Evolutionary conservation across 805 yeast species (phyloP), one percentile per base, ranked within the genome.

Genomic region (Saturnispora besseyi): DNA sequence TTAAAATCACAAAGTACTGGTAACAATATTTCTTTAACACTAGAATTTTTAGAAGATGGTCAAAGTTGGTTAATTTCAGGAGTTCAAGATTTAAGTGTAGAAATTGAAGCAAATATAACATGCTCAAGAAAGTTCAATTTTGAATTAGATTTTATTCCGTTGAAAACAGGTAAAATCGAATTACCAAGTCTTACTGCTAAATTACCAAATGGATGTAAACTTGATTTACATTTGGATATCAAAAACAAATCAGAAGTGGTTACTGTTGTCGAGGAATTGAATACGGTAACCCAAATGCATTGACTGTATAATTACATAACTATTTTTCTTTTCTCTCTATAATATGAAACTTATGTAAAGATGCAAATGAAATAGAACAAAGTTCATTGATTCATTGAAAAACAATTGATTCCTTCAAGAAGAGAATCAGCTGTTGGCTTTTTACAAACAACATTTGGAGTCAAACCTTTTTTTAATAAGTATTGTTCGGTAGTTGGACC

Each of bases 401-500:
- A 36, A 36, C 11, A 36, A 18, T 50, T 7, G 66, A 74, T 50
- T 62, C 79, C 42, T n/a, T 68, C 64, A 8, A 74, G 64, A 37
- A 89, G 66, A 3, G 84, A 72, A 2, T 55, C 57, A 0, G 96
- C 88, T 31, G 81, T 81, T 0, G 98, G 98, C 51, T 79, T 80
- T 5, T 66, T 65, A 3, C 96, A 82, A 3, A 84, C 84, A 1
- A 84, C 76, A 37, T 76, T 67, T 1, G 90, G 87, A 0, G 42
- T 55, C 3, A 91, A 62, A 0, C 79, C 82, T 18, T 76, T 71
- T 1, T 70, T 63, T 5, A 63, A 36, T 41, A 90, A 65, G 58
- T 77, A 88, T 37, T 69, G 72, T 49, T 84, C 79, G 10, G 98
- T 91, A 0, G 97, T 91, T 2, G 97, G 97, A 0, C 98, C 98